Conservation (phyloP, 2,329 filamentous ascomycete genomes). For the Colletotrichum neosansevieriae region DNA sequence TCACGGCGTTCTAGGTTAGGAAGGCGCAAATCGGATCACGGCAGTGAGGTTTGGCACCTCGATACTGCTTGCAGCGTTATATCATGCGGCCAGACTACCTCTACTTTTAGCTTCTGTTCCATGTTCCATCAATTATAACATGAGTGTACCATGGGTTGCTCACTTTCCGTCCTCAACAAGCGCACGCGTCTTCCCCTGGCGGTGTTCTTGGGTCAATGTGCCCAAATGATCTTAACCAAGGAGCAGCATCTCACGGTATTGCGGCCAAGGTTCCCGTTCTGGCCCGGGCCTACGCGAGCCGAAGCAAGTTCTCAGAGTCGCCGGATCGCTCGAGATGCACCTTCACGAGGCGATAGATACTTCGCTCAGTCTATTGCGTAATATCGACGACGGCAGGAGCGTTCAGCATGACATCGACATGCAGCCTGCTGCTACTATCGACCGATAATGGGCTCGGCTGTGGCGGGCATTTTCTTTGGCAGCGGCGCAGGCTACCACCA, state of each 20-base stretch:
- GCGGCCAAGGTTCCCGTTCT: background rate
- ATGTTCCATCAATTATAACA: background rate
- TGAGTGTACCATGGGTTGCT: background rate
- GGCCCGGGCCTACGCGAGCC: background rate
- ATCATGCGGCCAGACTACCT: background rate
- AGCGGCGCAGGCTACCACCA: slow-evolving; percentile 2
- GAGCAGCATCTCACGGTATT: no score
- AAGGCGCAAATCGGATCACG: slow-evolving; percentile 13
- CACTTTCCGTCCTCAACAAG: background rate
- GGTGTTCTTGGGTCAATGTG: no score
- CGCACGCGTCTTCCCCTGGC: no score
- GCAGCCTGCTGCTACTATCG: background rate
- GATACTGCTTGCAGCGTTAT: background rate
- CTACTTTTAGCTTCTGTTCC: no score
- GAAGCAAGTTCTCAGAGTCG: background rate
- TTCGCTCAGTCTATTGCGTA: background rate
- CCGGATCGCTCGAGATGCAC: background rate
- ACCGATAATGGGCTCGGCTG: background rate
- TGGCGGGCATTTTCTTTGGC: background rate
- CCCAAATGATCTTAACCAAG: no score
- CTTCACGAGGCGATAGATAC: no score
- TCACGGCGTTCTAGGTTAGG: slow-evolving; percentile 12
- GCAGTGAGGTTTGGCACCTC: slow-evolving; percentile 5
- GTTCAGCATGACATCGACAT: background rate
- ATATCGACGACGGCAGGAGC: background rate